Base-by-base conservation (phyloP, 352 stramenopile genomes). In the Globisporangium ultimum region DNA sequence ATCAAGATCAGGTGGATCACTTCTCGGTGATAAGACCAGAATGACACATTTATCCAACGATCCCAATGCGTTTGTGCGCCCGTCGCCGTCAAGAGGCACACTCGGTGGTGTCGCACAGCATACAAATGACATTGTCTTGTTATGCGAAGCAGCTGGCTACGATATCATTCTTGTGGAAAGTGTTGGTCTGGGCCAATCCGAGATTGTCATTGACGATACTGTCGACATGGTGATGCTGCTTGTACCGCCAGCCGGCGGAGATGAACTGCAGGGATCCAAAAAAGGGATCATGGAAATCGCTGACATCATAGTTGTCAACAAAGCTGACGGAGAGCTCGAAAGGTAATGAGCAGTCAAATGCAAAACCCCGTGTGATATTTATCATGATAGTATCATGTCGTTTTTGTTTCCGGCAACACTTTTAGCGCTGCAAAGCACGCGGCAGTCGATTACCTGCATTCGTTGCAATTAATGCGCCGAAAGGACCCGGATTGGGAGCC, bases 271-370 rank as follows among this genome's bases (percentile, higher is more conserved):
- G 72, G 97, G 93, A 15, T 91, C 91, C n/a, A 99, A 99, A 76
- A 99, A 99, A 60, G 97, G 97, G 14, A 99, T 99, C 72, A 96
- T 99, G 60, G 97, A 99, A 74, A 92, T 98, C 45, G 96, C 96
- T 9, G 96, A 99, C 66, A 81, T 99, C 20, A 73, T 99, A 22
- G 89, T 98, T 11, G 94, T 99, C 15, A 99, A 99, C 72, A 99
- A 99, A 71, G 92, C 96, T 3, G 97, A 99, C 76, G 97, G 97
- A 45, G 79, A 88, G 10, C 67, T 96, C 32, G 73, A 75, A 58
- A 76, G 43, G 76, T 88, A 32, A 32, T 32, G 24, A 6, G 24
- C 5, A 32, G 24, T 32, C 24, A 32, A 32, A 32, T 32, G 24
- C 24, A 32, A 2, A 32, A 32, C 24, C 24, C 24, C 24, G 24